These are phyloP conservation scores for Penicillium sp. DNA, from an alignment of 2,329 filamentous ascomycete species.

Conservation along the genomic window DNA sequence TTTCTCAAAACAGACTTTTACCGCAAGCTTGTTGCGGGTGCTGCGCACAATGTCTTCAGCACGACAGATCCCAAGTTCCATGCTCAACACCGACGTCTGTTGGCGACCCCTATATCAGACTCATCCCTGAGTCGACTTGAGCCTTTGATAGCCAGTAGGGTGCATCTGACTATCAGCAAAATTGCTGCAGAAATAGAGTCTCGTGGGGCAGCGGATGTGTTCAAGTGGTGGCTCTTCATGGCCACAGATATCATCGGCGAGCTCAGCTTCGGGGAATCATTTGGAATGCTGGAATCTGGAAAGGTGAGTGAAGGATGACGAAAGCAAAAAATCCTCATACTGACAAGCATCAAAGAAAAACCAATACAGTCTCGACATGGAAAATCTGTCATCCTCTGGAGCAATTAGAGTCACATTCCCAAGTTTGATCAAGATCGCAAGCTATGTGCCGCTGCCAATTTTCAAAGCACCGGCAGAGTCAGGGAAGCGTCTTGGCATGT, in stretches of 20 bases:
- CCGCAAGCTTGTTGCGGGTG: constrained; percentile 15
- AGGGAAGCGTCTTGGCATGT: constrained; percentile 21
- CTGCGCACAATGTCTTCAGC: constrained; percentile 42
- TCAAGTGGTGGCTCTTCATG: constrained; percentile 58
- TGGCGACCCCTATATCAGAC: constrained; percentile 37
- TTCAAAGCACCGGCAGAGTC: constrained; percentile 22
- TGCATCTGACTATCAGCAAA: constrained; percentile 43
- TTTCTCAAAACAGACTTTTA: constrained; percentile 41
- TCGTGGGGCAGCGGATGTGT: constrained; percentile 46
- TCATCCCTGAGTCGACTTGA: constrained; percentile 33
- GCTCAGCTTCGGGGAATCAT: constrained; percentile 58
- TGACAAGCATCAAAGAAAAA: constrained; percentile 36
- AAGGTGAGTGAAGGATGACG: constrained; percentile 35
- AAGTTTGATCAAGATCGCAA: constrained; percentile 18
- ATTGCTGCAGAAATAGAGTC: constrained; percentile 50
- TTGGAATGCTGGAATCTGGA: constrained; percentile 53
- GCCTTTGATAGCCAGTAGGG: constrained; percentile 42
- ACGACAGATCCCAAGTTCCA: constrained; percentile 44
- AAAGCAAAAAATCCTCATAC: neutral
- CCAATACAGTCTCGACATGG: constrained; percentile 45
- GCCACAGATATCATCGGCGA: constrained; percentile 57
- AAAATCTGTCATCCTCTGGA: constrained; percentile 17
- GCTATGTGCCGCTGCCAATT: constrained; percentile 24
- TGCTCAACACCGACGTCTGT: constrained; percentile 43
- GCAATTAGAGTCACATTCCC: constrained; percentile 30